These are phyloP conservation scores for Psilocybe cyanescens DNA, from an alignment of 768 basidiomycete genomes.

Conservation along the genomic window DNA sequence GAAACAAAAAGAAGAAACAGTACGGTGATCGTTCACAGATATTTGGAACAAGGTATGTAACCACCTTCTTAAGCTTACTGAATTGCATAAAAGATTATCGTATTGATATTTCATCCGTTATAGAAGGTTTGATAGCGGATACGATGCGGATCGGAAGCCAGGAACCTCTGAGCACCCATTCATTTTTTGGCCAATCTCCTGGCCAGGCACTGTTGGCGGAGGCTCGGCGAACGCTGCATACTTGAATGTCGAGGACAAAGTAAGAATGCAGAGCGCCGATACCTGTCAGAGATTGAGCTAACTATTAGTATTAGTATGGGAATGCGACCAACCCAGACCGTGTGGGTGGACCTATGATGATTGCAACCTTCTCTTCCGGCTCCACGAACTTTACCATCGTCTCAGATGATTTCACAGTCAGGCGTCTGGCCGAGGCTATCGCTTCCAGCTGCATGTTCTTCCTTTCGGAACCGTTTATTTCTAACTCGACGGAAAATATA, in stretches of 20 bases:
- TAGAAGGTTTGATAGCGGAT: no score
- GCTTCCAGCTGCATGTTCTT: neutral
- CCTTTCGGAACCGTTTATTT: neutral
- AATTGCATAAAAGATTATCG: no score
- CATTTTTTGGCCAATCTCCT: constrained; percentile 5
- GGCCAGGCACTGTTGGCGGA: neutral
- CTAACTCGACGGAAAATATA: neutral
- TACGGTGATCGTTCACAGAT: no score
- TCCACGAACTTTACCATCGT: constrained; percentile 9
- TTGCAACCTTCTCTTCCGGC: constrained; percentile 44
- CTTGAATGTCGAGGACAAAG: neutral
- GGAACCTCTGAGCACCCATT: neutral
- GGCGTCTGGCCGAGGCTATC: neutral
- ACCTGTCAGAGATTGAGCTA: no score
- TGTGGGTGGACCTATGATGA: constrained; percentile 45
- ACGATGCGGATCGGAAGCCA: no score
- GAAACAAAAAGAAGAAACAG: no score
- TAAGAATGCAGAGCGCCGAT: no score
- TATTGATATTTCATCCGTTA: no score
- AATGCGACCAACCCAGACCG: constrained; percentile 44
- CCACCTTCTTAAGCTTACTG: no score
- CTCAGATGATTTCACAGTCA: neutral
- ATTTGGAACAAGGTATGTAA: no score
- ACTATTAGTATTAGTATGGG: constrained; percentile 42
- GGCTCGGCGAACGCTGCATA: neutral